Base-by-base conservation (phyloP, 371 early-diverging fungal species). In the Mucor racemosus region DNA sequence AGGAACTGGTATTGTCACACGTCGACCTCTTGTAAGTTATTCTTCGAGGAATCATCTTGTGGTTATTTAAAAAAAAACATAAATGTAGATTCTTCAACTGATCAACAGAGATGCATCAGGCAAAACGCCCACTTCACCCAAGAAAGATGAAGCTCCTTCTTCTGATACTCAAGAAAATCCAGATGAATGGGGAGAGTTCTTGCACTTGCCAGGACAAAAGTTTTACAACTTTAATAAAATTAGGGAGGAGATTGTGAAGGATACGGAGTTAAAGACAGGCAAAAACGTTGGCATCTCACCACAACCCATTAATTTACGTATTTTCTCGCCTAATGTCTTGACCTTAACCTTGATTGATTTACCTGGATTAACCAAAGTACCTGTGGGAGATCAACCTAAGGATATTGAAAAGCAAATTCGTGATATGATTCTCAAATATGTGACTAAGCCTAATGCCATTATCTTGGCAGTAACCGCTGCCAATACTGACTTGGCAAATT, bases 401-500 rank as follows among this genome's bases (percentile, higher is more conserved):
- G 98, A 99, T 75, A 99, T 99, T 73, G 99, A 99, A 78, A 91
- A 91, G 71, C 95, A 95, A 79, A 97, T 99, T 69, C 86, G 93
- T 42, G 97, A 98, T 31, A 98, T 99, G 97, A 89, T 98, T 55
- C 64, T 95, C 64, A 93, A 97, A 71, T 99, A 95, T 81, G 94
- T 97, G 71, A 89, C 90, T 46, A 95, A 97, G 72, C 93, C 92
- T 60, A 98, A 97, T 70, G 90, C 97, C 55, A 98, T 99, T 65
- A 96, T 99, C 72, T 86, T 99, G 42, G 97, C 99, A 1, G 98
- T 99, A 5, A 96, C 98, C 4, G 94, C 96, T 21, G 99, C 97
- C 33, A 99, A 97, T 84, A 93, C 95, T 7, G 99, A 99, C 87
- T 84, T 99, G 71, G 98, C 99, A 71, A 99, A 99, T 82, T 97